phyloP scores from a whole-genome alignment of 371 early-diverging fungal species.

The Mucor racemosus region DNA sequence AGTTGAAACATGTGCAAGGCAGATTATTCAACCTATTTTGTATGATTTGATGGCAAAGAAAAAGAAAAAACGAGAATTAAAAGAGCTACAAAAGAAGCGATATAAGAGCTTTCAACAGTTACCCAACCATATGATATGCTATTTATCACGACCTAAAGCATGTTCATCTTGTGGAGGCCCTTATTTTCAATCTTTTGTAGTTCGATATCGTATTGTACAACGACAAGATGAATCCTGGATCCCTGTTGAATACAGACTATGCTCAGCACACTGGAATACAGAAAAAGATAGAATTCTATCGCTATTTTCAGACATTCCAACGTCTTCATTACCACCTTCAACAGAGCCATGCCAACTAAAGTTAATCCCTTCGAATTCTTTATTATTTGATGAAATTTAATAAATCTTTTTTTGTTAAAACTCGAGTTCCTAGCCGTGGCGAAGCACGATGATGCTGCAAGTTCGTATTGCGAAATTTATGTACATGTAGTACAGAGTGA shows the following conservation, averaged over 20 bases:
- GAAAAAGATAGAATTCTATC: constrained; percentile 64
- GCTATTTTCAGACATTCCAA: constrained; percentile 31
- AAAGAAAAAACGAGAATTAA: constrained; percentile 40
- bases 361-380: not conserved
- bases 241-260: constrained; percentile 76
- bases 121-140: constrained; percentile 59
- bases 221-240: constrained; percentile 48
- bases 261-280: constrained; percentile 79
- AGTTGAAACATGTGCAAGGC: constrained; percentile 76
- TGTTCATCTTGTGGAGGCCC: constrained; percentile 93
- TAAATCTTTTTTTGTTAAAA: not conserved
- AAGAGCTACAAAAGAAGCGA: not conserved
- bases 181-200: constrained; percentile 70
- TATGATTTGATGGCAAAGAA: constrained; percentile 54
- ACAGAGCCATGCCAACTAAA: constrained; percentile 16
- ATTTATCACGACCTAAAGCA: constrained; percentile 65
- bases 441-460: not conserved
- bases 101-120: constrained; percentile 21
- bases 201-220: constrained; percentile 68
- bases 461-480: not conserved
- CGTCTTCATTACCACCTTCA: constrained; percentile 7
- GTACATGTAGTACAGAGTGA: not conserved
- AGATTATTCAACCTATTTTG: constrained; percentile 68
- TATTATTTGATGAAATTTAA: not conserved
- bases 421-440: not conserved